Evolutionary conservation across 306 rosid genomes (phyloP).

Genomic region (Inga oerstediana): DNA sequence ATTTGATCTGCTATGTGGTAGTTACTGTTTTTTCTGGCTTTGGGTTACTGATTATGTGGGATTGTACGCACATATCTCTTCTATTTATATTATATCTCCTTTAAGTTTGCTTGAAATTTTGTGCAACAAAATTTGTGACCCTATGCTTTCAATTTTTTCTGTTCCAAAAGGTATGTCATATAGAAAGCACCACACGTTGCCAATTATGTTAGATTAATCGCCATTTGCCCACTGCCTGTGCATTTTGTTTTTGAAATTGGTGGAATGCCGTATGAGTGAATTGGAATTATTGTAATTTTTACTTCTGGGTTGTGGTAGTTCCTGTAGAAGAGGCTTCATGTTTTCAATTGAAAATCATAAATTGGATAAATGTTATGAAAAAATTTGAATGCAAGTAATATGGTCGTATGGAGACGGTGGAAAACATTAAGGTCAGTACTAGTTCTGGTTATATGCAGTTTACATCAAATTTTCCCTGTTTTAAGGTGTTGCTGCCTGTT

Average conservation of each 20-base stretch:
- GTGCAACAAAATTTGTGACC: not conserved
- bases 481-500: not conserved
- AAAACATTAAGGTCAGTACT: constrained; percentile 6
- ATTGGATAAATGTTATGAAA: not conserved
- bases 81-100: not conserved
- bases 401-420: not conserved
- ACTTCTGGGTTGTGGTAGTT: not conserved
- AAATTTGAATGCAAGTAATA: not conserved
- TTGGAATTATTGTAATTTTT: not conserved
- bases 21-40: not conserved
- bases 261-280: not conserved
- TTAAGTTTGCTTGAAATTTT: not conserved
- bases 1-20: not conserved
- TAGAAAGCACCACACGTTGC: not conserved
- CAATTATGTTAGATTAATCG: not conserved
- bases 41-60: not conserved
- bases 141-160: not conserved
- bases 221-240: not conserved
- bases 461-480: constrained; percentile 17
- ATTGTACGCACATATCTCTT: not conserved
- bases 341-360: not conserved
- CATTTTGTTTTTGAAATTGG: not conserved
- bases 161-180: not conserved
- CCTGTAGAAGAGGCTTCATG: not conserved
- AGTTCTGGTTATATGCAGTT: constrained; percentile 17